Evolutionary conservation across 2,329 filamentous ascomycete genomes (phyloP).

Genomic region (Lachnellula hyalina): DNA sequence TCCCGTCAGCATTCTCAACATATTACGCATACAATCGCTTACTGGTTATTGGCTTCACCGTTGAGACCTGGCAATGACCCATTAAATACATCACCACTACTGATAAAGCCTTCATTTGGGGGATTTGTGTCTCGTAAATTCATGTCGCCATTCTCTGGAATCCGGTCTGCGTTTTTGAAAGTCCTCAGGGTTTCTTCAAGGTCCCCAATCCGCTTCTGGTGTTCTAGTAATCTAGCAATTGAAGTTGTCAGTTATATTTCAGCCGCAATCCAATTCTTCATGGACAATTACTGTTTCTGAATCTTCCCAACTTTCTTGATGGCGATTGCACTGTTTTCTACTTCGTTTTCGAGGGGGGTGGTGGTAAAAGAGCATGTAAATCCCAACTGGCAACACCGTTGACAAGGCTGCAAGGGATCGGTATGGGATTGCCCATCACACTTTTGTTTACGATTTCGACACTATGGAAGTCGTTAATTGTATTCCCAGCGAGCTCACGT

Average conservation of each 20-base stretch:
- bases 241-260: not conserved
- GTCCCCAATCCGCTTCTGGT: conserved; percentile 1
- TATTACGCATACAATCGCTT: no score
- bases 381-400: conserved; percentile 4
- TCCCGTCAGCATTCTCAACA: no score
- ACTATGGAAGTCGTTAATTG: not conserved
- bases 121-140: no score
- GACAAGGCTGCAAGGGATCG: not conserved
- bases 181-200: not conserved
- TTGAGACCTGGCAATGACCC: not conserved
- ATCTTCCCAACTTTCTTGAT: conserved; percentile 4
- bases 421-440: conserved; percentile 3
- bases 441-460: conserved; percentile 4
- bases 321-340: not conserved
- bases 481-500: no score
- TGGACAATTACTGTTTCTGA: not conserved
- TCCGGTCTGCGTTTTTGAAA: not conserved
- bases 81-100: not conserved
- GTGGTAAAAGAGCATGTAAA: conserved; percentile 6
- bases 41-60: conserved; percentile 1
- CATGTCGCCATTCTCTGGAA: no score
- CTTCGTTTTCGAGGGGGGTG: conserved; percentile 1
- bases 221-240: not conserved
- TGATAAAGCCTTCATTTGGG: no score
- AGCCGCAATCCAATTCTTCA: no score